phyloP scores from a whole-genome alignment of 257 asterid genomes.

The Cruciata laevipes region DNA sequence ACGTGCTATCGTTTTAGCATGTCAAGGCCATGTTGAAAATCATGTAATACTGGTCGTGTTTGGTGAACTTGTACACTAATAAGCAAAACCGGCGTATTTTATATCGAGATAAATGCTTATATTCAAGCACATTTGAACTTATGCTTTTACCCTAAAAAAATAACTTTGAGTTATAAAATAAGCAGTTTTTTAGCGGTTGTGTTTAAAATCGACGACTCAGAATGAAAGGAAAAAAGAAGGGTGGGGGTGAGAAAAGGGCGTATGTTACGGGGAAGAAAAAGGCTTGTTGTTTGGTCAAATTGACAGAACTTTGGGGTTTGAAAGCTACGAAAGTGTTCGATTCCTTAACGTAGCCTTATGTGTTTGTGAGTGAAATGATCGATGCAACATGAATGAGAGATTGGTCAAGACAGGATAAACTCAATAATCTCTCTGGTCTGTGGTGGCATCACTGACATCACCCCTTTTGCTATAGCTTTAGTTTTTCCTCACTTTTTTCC shows the following conservation, averaged over 20 bases:
- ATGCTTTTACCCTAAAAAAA: not conserved
- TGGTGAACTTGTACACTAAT: not conserved
- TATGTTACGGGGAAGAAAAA: not conserved
- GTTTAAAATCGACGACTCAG: not conserved
- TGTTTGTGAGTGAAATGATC: not conserved
- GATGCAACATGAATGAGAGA: slow-evolving; percentile 4
- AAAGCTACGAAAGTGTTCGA: not conserved
- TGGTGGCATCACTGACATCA: slow-evolving; percentile 12
- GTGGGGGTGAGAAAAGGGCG: not conserved
- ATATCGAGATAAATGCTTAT: no score
- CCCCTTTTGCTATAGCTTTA: slow-evolving; percentile 10
- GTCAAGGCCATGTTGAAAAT: not conserved
- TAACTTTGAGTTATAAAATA: no score
- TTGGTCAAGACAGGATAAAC: slow-evolving; percentile 13
- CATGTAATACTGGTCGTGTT: no score
- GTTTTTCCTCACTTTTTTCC: not conserved
- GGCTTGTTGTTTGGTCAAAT: not conserved
- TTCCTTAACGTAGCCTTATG: slow-evolving; percentile 1
- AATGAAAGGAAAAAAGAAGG: not conserved
- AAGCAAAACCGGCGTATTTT: not conserved
- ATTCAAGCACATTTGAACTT: no score
- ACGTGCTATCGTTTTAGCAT: not conserved
- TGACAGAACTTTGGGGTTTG: not conserved
- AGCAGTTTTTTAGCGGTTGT: not conserved
- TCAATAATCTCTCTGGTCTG: not conserved